A percentile compares a stretch with the other conserved stretches of the same genome.
phyloP scores from a whole-genome alignment of 352 stramenopile genomes.

The Globisporangium emineosum region DNA sequence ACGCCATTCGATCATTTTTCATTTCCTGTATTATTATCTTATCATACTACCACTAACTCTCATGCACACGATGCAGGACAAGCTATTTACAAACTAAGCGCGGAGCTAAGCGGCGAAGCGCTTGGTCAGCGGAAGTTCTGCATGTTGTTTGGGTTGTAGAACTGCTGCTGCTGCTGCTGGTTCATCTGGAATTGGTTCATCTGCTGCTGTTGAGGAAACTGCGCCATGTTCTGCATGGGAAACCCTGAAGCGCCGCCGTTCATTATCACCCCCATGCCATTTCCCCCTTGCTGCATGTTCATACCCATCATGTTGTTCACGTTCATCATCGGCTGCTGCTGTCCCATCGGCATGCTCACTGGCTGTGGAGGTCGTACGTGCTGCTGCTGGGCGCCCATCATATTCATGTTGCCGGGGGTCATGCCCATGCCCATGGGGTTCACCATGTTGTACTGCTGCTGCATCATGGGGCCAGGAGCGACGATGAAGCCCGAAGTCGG shows the following conservation, averaged over 20 bases:
- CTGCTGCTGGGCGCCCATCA: constrained; percentile 19
- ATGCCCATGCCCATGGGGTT: constrained; percentile 22
- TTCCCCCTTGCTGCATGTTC: constrained; percentile 15
- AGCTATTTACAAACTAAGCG: background rate
- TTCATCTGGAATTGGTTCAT: too few species aligned
- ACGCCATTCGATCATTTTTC: background rate
- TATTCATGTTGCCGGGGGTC: constrained; percentile 2
- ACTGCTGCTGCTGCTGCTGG: constrained; percentile 14
- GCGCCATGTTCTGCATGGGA: constrained; percentile 10
- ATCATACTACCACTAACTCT: background rate
- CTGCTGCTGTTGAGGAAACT: constrained; percentile 1
- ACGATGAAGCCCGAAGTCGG: constrained; percentile 8
- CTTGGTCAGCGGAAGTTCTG: constrained; percentile 15
- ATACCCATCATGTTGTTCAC: constrained; percentile 18
- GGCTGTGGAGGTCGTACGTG: constrained; percentile 39
- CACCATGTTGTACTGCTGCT: constrained; percentile 22
- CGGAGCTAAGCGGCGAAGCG: background rate
- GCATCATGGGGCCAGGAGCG: constrained; percentile 11
- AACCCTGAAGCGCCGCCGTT: background rate
- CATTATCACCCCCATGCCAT: constrained; percentile 18
- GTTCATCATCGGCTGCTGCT: constrained; percentile 15
- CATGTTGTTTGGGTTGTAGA: constrained; percentile 10
- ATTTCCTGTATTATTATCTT: background rate
- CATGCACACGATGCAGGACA: background rate
- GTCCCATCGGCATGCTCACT: constrained; percentile 13